These are phyloP conservation scores for Tanacetum coccineum DNA, from an alignment of 129 eudicot species.

Conservation along the genomic window DNA sequence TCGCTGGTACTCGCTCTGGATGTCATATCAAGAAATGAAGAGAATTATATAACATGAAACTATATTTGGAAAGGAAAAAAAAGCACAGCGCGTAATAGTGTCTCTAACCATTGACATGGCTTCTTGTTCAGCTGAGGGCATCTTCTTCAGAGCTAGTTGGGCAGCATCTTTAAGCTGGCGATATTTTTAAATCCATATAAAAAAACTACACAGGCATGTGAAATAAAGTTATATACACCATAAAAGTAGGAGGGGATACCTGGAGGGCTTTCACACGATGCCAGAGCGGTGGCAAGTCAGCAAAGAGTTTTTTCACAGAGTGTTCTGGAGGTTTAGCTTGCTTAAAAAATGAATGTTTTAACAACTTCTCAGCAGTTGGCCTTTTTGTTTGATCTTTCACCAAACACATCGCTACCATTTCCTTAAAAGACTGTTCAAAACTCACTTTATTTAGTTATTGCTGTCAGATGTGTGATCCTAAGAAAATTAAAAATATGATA, in stretches of 20 bases:
- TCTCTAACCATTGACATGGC: constrained; percentile 84
- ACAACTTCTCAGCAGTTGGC: constrained; percentile 90
- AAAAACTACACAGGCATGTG: neutral
- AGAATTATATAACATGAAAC: constrained; percentile 13
- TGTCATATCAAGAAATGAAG: neutral
- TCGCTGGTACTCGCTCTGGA: constrained; percentile 96
- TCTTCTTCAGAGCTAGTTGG: constrained; percentile 85
- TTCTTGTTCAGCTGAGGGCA: constrained; percentile 98
- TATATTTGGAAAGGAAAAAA: neutral
- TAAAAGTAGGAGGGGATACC: constrained; percentile 34
- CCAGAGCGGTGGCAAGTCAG: constrained; percentile 89
- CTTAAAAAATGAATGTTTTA: constrained; percentile 92
- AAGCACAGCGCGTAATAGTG: constrained; percentile 2
- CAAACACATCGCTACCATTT: constrained; percentile 99
- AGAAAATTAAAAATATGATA: constrained; percentile 25
- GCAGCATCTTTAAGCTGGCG: constrained; percentile 92
- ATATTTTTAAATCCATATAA: neutral
- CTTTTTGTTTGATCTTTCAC: constrained; percentile 98
- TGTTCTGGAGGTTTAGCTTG: constrained; percentile 86
- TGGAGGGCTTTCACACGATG: constrained; percentile 92
- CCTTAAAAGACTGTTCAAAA: constrained; percentile 81
- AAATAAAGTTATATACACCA: constrained; percentile 2
- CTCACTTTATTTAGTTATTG: constrained; percentile 15
- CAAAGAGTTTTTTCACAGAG: constrained; percentile 76
- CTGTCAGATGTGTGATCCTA: neutral